Conservation (phyloP, 345 rosid species). For the Cardamine resedifolia region DNA sequence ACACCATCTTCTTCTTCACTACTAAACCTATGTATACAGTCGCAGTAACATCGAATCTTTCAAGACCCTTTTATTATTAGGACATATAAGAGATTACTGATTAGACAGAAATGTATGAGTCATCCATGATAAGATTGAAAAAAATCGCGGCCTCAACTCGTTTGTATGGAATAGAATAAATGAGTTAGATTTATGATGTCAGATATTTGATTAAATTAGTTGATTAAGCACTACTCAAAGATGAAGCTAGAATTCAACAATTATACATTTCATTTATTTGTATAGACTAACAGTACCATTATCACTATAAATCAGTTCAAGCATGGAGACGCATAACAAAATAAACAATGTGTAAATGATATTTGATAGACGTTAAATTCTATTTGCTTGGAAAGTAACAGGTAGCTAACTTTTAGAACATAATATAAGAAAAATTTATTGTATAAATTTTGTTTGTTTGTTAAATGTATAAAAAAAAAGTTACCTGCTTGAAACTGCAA, state of each 20-base stretch:
- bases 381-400: not conserved
- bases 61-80: not conserved
- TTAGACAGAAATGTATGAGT: not conserved
- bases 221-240: not conserved
- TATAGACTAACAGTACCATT: not conserved
- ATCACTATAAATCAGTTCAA: constrained; percentile 25
- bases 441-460: not conserved
- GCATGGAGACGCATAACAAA: constrained; percentile 16
- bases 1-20: not conserved
- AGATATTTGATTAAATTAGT: not conserved
- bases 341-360: constrained; percentile 14
- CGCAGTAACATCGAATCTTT: not conserved
- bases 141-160: not conserved
- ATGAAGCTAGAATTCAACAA: constrained; percentile 27
- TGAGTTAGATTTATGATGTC: not conserved
- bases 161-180: not conserved
- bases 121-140: not conserved
- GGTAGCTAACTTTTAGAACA: not conserved
- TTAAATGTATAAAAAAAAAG: too few relatives aligned
- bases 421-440: not conserved
- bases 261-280: constrained; percentile 2
- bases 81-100: not conserved
- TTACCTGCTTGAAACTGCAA: not conserved
- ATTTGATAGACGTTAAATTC: not conserved
- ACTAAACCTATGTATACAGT: not conserved